A percentile compares a stretch with the other conserved stretches of the same genome.
phyloP scores from a whole-genome alignment of 2,329 filamentous ascomycete species.

The Xylariaceae sp. region DNA sequence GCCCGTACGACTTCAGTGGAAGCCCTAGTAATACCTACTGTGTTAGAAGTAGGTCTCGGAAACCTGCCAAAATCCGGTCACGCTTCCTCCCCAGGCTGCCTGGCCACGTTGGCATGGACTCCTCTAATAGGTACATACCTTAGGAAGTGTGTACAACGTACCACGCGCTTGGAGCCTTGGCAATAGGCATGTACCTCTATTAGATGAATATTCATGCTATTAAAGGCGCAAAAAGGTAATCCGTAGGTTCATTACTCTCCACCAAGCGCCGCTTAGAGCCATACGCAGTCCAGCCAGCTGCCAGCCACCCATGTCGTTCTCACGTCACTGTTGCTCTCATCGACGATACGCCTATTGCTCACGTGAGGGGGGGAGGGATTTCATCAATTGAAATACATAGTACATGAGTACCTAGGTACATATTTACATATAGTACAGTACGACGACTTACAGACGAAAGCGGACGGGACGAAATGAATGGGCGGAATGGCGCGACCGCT shows the following conservation, averaged over 20 bases:
- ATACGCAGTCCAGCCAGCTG: not conserved
- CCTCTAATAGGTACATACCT: not conserved
- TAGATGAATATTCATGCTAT: not conserved
- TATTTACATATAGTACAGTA: no score
- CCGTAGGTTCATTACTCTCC: not conserved
- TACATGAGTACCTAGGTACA: no score
- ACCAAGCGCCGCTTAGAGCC: not conserved
- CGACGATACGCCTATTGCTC: not conserved
- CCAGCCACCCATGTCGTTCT: not conserved
- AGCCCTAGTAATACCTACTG: no score
- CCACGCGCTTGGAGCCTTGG: not conserved
- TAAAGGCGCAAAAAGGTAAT: not conserved
- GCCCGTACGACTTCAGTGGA: not conserved
- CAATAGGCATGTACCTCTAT: not conserved
- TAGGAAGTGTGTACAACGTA: not conserved
- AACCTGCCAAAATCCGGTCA: not conserved
- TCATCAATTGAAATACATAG: not conserved
- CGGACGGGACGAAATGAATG: no score
- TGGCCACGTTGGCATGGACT: not conserved
- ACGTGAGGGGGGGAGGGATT: not conserved
- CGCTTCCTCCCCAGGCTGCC: not conserved
- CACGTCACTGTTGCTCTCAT: not conserved
- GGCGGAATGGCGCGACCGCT: not conserved
- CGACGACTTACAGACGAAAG: no score
- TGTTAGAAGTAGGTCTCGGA: not conserved